Base-by-base conservation (phyloP, 179 eudicot species). In the Nepenthes alata region DNA sequence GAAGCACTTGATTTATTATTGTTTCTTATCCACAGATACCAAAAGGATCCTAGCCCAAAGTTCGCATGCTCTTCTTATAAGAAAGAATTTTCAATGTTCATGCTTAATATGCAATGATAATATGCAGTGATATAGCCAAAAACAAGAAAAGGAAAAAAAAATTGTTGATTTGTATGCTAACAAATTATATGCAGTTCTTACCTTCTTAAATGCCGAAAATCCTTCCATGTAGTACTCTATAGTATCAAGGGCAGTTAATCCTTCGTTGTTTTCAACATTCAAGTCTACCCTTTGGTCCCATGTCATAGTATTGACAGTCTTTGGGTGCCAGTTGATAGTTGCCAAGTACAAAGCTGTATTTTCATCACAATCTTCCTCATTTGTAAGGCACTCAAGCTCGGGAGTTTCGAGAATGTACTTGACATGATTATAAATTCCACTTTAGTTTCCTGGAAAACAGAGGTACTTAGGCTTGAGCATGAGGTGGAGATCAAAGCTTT, bases 211-310 rank as follows among this genome's bases (percentile, higher is more conserved):
- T 3, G 59, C 25, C 13, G 36, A 6, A 15, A 49, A 9, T 34
- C 25, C 14, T 15, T 52, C 38, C 51, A 41, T 55, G 51, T 13
- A 35, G 25, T 35, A 13, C 50, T 35, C 53, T 9, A 65, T 49
- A 44, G 64, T 9, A 45, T 60, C 59, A 5, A 59, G 51, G 51
- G 65, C 47, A 2, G 64, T 59, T 2, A 35, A 48, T 11, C 61
- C 65, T 44, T 54, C 53, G 52, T 52, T 55, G 12, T 69, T 76
- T 11, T 54, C 49, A 0, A 47, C 1, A 5, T 51, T 44, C 38
- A 72, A 48, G 1, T 57, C 13, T 15, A 72, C 66, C 54, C 74
- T 58, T 11, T 66, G 56, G 35, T 76, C 71, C 72, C 69, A 50
- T 55, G 69, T 66, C 35, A 72, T 37, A 39, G 34, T 35, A 47